Conservation (phyloP, 2,329 filamentous ascomycete species). For the Sporothrix euskadiensis region DNA sequence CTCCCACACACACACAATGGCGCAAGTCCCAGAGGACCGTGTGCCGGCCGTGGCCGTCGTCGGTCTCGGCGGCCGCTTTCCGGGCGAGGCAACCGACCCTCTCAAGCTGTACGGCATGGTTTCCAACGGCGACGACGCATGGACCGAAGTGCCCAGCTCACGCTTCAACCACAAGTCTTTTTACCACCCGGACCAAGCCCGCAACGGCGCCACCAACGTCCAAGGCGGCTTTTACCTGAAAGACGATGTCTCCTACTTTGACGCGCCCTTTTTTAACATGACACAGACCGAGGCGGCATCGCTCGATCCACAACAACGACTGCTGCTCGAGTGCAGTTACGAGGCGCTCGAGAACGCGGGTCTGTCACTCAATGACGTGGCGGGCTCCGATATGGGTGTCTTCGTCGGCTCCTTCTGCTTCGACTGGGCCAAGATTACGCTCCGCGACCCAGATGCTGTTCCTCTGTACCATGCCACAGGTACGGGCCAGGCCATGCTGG, state of each 20-base stretch:
- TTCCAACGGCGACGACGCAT: constrained; percentile 28
- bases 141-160: constrained; percentile 34
- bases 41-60: constrained; percentile 43
- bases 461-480: constrained; percentile 42
- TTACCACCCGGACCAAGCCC: constrained; percentile 34
- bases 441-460: constrained; percentile 33
- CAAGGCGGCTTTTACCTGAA: constrained; percentile 39
- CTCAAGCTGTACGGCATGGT: constrained; percentile 40
- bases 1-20: constrained; percentile 21
- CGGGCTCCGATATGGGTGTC: constrained; percentile 33
- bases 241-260: constrained; percentile 32
- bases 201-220: constrained; percentile 38
- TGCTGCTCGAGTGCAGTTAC: constrained; percentile 34
- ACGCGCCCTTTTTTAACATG: constrained; percentile 40
- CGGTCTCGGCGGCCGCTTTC: constrained; percentile 43
- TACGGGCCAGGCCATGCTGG: constrained; percentile 40
- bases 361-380: constrained; percentile 30
- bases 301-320: constrained; percentile 33
- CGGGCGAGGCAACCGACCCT: constrained; percentile 39
- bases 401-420: constrained; percentile 36
- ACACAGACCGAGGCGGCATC: constrained; percentile 36
- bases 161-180: constrained; percentile 42
- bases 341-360: constrained; percentile 38
- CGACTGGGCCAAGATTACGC: constrained; percentile 37
- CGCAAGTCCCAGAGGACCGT: background rate